These are phyloP conservation scores for Xylariaceae sp. DNA, from an alignment of 2,329 filamentous ascomycete genomes.

Conservation along the genomic window DNA sequence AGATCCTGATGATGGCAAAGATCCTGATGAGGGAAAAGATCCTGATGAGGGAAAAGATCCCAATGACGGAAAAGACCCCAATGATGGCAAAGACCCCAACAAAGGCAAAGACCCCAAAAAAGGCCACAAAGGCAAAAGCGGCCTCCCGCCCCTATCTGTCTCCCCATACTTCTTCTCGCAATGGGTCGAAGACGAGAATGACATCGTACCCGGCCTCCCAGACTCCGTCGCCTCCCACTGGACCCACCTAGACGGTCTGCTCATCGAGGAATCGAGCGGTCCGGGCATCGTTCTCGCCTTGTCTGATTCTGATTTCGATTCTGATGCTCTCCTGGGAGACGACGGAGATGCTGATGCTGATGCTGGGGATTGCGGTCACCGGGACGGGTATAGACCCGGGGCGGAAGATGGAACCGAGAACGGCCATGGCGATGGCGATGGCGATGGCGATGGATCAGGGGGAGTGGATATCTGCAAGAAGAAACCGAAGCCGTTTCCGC, in stretches of 20 bases:
- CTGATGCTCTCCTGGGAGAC: no score
- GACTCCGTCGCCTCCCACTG: not conserved
- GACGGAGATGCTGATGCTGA: no score
- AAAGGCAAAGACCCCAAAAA: not conserved
- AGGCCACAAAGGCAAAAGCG: no score
- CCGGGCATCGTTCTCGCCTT: not conserved
- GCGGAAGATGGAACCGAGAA: no score
- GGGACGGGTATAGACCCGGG: no score
- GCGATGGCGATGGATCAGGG: no score
- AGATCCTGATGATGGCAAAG: not conserved
- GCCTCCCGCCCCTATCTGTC: no score
- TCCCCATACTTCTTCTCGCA: not conserved
- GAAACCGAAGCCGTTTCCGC: no score
- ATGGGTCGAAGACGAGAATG: not conserved
- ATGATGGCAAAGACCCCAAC: not conserved
- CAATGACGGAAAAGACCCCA: not conserved
- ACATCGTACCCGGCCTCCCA: not conserved
- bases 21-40: not conserved
- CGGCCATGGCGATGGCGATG: no score
- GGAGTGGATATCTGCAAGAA: no score
- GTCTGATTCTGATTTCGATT: not conserved
- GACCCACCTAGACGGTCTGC: not conserved
- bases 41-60: not conserved
- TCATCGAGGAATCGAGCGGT: not conserved
- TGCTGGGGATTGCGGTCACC: no score